A percentile compares a stretch with the other conserved stretches of the same genome.
Evolutionary conservation across 1,284 basidiomycete species (phyloP).

Genomic region (Rhodotorula sp.): DNA sequence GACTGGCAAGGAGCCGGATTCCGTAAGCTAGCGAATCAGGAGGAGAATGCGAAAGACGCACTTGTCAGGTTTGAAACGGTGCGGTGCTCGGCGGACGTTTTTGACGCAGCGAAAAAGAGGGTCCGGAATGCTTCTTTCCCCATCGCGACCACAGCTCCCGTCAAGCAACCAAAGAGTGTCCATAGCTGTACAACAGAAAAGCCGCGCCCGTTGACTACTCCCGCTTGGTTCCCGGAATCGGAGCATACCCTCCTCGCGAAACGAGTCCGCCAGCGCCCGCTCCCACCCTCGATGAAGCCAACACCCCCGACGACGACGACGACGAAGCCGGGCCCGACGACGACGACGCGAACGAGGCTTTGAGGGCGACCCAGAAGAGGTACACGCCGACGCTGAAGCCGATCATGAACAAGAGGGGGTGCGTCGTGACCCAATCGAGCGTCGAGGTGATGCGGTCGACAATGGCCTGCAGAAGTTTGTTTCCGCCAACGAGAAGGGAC

Average conservation of each 20-base stretch:
- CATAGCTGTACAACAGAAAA: neutral
- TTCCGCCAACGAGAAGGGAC: conserved; percentile 25
- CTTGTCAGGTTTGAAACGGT: no score
- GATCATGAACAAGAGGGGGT: conserved; percentile 49
- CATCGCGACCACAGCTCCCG: no score
- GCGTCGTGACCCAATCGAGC: conserved; percentile 39
- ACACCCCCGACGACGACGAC: neutral
- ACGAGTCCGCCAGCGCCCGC: neutral
- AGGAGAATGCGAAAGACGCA: no score
- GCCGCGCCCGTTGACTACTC: neutral
- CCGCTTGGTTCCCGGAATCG: neutral
- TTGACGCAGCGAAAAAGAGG: no score
- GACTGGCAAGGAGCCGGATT: no score
- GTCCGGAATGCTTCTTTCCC: no score
- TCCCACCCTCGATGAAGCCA: neutral
- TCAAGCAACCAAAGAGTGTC: no score
- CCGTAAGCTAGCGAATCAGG: no score
- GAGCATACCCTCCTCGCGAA: conserved; percentile 7
- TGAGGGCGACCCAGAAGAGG: conserved; percentile 34
- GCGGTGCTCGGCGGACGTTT: no score
- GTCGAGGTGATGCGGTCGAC: conserved; percentile 3
- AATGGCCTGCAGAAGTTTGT: neutral
- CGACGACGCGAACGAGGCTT: conserved; percentile 1
- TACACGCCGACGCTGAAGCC: conserved; percentile 44
- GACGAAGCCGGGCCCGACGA: neutral